Percentiles rank a stretch among this genome's conserved stretches.
These are phyloP conservation scores for Neohortaea acidophila DNA, from an alignment of 495 filamentous ascomycete genomes.

Conservation along the genomic window DNA sequence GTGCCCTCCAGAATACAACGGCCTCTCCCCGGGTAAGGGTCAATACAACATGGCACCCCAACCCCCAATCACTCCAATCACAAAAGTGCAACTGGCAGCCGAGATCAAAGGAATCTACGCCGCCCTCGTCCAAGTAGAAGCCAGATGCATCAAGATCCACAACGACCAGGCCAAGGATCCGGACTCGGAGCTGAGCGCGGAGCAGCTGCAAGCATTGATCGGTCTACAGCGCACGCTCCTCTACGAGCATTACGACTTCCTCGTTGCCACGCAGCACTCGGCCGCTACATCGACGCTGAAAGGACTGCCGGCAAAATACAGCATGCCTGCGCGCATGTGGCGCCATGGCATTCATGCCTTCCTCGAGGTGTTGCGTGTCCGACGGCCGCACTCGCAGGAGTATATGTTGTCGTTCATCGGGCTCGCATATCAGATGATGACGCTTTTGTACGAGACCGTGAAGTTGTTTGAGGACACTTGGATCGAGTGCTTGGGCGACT, in stretches of 20 bases:
- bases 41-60: too few species aligned
- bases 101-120: conserved; percentile 63
- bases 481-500: conserved; percentile 79
- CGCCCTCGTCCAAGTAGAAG: conserved; percentile 63
- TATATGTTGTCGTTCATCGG: conserved; percentile 75
- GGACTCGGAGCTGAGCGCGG: conserved; percentile 31
- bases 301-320: conserved; percentile 49
- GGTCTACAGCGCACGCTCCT: conserved; percentile 56
- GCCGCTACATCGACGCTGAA: conserved; percentile 44
- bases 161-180: conserved; percentile 30
- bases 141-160: conserved; percentile 61
- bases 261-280: conserved; percentile 63
- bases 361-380: conserved; percentile 54
- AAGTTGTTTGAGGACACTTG: conserved; percentile 67
- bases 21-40: too few species aligned
- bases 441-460: conserved; percentile 60
- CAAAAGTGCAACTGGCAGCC: conserved; percentile 55
- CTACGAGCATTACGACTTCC: conserved; percentile 70
- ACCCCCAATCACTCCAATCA: conserved; percentile 54
- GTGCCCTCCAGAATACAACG: too few species aligned
- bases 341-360: conserved; percentile 67
- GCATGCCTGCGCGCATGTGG: conserved; percentile 79
- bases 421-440: conserved; percentile 68
- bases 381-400: conserved; percentile 54
- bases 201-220: conserved; percentile 61